phyloP scores from a whole-genome alignment of 1,139 yeast genomes.

The Yamadazyma friedrichii region DNA sequence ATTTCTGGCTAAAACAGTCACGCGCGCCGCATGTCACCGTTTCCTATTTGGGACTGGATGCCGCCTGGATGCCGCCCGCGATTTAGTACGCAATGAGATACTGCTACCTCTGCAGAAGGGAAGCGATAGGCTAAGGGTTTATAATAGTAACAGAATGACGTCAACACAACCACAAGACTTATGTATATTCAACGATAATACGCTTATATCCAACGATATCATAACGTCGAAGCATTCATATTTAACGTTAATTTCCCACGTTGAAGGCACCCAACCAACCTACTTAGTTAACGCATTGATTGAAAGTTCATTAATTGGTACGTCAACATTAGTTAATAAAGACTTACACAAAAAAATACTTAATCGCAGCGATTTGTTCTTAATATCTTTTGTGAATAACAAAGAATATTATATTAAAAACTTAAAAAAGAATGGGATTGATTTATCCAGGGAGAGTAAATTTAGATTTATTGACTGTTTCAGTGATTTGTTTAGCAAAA shows the following conservation, averaged over 20 bases:
- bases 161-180: slow-evolving; percentile 58
- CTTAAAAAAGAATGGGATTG: slow-evolving; percentile 47
- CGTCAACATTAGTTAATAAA: slow-evolving; percentile 36
- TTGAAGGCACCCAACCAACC: slow-evolving; percentile 61
- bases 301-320: slow-evolving; percentile 44
- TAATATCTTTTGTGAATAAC: slow-evolving; percentile 46
- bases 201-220: slow-evolving; percentile 35
- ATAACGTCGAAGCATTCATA: slow-evolving; percentile 21
- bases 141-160: slow-evolving; percentile 1
- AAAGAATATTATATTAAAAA: slow-evolving; percentile 33
- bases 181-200: slow-evolving; percentile 51
- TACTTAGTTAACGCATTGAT: slow-evolving; percentile 59
- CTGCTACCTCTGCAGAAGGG: too few relatives aligned
- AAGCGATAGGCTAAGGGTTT: too few relatives aligned
- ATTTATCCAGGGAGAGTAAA: slow-evolving; percentile 23
- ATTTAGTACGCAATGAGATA: too few relatives aligned
- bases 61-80: slow-evolving; percentile 5
- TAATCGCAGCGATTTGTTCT: slow-evolving; percentile 30
- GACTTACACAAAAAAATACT: slow-evolving; percentile 24
- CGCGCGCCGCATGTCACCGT: background rate
- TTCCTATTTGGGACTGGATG: background rate
- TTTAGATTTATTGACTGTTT: slow-evolving; percentile 49
- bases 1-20: slow-evolving; percentile 1
- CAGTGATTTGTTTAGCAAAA: slow-evolving; percentile 35
- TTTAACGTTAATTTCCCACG: slow-evolving; percentile 51